These are phyloP conservation scores for Tetracladium maxilliforme DNA, from an alignment of 2,329 filamentous ascomycete species.

Conservation along the genomic window DNA sequence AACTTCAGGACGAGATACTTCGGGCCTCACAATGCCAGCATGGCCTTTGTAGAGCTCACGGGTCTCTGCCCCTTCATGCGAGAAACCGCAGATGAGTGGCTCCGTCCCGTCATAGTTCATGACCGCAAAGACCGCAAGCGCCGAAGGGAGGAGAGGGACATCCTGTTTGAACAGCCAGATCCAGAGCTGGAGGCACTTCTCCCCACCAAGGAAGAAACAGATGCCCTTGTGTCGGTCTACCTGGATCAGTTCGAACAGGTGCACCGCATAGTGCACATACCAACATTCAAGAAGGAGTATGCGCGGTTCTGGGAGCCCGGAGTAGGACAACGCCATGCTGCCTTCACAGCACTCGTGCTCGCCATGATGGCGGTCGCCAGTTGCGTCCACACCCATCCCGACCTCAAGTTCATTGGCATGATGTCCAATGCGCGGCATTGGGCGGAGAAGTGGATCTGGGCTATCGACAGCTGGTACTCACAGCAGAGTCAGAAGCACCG, in stretches of 20 bases:
- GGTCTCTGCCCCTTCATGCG: conserved; percentile 5
- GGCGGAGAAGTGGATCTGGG: conserved; percentile 30
- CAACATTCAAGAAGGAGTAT: no score
- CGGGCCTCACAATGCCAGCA: no score
- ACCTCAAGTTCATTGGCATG: conserved; percentile 38
- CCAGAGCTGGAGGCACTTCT: no score
- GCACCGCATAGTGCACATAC: no score
- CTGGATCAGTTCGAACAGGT: no score
- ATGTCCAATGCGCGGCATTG: conserved; percentile 36
- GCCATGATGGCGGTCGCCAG: conserved; percentile 44
- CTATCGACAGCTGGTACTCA: conserved; percentile 36
- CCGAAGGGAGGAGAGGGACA: no score
- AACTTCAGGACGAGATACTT: background rate
- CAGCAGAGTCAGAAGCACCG: conserved; percentile 47
- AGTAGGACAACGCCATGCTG: no score
- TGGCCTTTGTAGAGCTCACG: conserved; percentile 3
- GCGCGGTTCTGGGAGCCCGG: no score
- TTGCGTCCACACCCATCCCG: conserved; percentile 35
- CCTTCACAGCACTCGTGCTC: conserved; percentile 3
- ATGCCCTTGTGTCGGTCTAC: no score
- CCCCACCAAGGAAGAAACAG: no score
- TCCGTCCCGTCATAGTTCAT: conserved; percentile 3
- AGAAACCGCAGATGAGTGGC: conserved; percentile 4
- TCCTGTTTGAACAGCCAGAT: no score
- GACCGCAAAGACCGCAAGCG: conserved; percentile 3